Evolutionary conservation across 805 yeast species (phyloP).

Genomic region (Suhomyces sp.): DNA sequence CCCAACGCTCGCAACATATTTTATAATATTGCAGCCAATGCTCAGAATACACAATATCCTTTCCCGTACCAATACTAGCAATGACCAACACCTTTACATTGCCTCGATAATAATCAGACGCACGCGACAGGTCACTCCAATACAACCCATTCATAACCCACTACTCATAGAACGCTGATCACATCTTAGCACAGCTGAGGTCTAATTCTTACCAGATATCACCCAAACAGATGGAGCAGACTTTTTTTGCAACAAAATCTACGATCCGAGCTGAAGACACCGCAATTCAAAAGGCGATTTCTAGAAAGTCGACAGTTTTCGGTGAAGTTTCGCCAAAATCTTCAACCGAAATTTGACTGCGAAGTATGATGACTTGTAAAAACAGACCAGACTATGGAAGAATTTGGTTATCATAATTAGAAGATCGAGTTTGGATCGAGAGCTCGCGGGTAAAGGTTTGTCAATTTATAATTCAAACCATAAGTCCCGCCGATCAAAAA

Average conservation of each 20-base stretch:
- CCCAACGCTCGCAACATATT: neutral
- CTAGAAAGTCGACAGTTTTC: too few species aligned
- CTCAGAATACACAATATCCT: neutral
- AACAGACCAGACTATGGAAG: neutral
- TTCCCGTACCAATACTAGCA: neutral
- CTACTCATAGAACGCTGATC: too few species aligned
- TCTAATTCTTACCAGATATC: neutral
- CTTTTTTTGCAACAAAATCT: neutral
- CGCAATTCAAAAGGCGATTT: neutral
- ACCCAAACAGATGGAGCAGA: neutral
- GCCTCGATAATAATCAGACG: neutral
- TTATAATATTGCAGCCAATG: neutral
- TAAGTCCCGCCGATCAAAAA: neutral
- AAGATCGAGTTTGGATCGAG: conserved; percentile 2
- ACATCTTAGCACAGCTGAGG: too few species aligned
- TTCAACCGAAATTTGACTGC: neutral
- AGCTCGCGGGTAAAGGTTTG: neutral
- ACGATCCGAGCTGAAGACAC: neutral
- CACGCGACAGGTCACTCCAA: neutral
- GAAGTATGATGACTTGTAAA: neutral
- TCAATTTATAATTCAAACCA: conserved; percentile 1
- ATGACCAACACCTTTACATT: neutral
- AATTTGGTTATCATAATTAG: neutral
- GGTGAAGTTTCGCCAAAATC: neutral
- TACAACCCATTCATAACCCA: neutral